Base-by-base conservation (phyloP, 805 yeast species). In the Myxozyma vanderwaltii region DNA sequence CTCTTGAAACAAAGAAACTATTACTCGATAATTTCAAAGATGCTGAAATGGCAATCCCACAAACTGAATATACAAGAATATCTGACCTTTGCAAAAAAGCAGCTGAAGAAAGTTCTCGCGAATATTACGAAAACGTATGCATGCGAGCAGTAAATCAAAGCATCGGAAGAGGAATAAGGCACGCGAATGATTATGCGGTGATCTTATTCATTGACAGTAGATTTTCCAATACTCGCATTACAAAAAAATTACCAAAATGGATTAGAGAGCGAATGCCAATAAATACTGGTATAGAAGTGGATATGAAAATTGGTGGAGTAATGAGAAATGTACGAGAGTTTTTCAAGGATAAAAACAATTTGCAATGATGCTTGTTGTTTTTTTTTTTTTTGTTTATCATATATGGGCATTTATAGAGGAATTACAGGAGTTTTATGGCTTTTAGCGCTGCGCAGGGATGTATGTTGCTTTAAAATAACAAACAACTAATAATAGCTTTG, bases 81-180 rank as follows among this genome's bases (percentile, higher is more conserved):
- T 63, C 56, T 10, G 64, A 69, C 24, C 66, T 64, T 13, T 71
- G 77, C 7, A 58, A 60, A 46, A 66, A 54, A 2, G 76, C 76
- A 26, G 88, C 91, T 0, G 70, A 70, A 35, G 73, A 68, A 6
- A 81, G 79, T 2, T 76, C 86, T 0, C 75, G 77, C 27, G 81
- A 80, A 33, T 89, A 83, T 67, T 86, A 88, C 67, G 96, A 91
- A 66, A 89, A 88, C 67, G 76, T 89, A 5, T 91, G 96, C 69
- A 87, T 92, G 94, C 82, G 91, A 53, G 88, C 96, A 0, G 90
- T 91, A 0, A 91, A 91, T 70, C 98, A 91, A 72, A 85, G 96
- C 73, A 86, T 92, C 12, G 98, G 97, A 0, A 79, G 98, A 64
- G 89, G 97, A 5, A 91, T 91, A 40, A 77, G 98, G 61, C 96